A percentile compares a stretch with the other conserved stretches of the same genome.
Evolutionary conservation across 2,329 filamentous ascomycete genomes (phyloP).

Genomic region (Fusarium sp.): DNA sequence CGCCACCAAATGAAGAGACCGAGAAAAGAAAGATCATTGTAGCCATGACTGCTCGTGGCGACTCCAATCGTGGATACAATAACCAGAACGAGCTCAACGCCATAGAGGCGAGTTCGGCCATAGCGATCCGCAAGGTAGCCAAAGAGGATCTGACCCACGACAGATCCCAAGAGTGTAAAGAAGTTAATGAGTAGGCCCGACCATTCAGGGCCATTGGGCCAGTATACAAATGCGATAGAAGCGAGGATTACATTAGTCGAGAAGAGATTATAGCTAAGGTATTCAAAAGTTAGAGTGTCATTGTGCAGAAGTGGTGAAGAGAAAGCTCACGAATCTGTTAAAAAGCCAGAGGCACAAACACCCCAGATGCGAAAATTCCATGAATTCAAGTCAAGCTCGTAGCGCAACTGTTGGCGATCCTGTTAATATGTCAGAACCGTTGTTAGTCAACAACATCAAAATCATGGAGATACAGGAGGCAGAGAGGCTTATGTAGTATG

Average conservation of each 20-base stretch:
- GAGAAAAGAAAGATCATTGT: constrained; percentile 59
- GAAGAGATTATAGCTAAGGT: constrained; percentile 59
- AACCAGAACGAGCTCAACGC: constrained; percentile 65
- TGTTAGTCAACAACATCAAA: constrained; percentile 18
- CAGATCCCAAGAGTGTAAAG: constrained; percentile 62
- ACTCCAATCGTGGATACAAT: constrained; percentile 67
- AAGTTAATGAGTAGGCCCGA: constrained; percentile 61
- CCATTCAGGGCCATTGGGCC: constrained; percentile 56
- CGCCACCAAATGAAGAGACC: constrained; percentile 63
- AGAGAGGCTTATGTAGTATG: constrained; percentile 7
- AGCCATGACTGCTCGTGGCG: constrained; percentile 61
- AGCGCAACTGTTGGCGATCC: constrained; percentile 62
- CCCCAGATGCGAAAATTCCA: constrained; percentile 66
- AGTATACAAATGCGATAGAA: constrained; percentile 63
- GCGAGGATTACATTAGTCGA: constrained; percentile 64
- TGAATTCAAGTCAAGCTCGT: constrained; percentile 63
- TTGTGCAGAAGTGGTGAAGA: neutral
- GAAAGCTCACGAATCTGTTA: constrained; percentile 60
- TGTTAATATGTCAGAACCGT: constrained; percentile 35
- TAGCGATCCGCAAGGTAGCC: constrained; percentile 64
- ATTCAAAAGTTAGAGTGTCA: neutral
- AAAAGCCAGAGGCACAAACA: constrained; percentile 63
- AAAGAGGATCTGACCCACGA: constrained; percentile 62
- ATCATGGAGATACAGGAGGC: constrained; percentile 7
- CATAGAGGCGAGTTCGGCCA: constrained; percentile 64